Evolutionary conservation across 2,329 filamentous ascomycete species (phyloP).

Genomic region (Talaromyces sp.): DNA sequence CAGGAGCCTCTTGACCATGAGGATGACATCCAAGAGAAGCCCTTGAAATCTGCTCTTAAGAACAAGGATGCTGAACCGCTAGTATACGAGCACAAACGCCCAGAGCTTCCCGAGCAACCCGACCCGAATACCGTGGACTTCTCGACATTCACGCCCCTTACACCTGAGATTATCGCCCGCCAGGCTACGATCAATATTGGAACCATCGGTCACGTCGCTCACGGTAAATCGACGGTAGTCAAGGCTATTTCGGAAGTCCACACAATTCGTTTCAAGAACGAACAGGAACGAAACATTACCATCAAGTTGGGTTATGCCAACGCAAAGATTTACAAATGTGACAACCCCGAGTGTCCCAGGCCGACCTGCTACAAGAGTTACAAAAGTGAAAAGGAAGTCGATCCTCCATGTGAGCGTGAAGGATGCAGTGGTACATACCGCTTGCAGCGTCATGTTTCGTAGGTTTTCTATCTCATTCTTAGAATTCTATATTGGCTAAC

Average conservation of each 20-base stretch:
- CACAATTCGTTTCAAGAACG: conserved; percentile 99
- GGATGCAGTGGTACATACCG: conserved; percentile 85
- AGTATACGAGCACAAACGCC: conserved; percentile 55
- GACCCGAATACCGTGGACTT: conserved; percentile 86
- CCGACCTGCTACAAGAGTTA: conserved; percentile 95
- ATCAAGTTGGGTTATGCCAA: conserved; percentile 99
- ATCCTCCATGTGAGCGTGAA: conserved; percentile 90
- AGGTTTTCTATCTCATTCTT: conserved; percentile 39
- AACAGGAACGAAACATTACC: conserved; percentile 97
- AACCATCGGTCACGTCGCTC: conserved; percentile 96
- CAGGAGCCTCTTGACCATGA: conserved; percentile 63
- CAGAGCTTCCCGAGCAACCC: conserved; percentile 79
- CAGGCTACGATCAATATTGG: conserved; percentile 99
- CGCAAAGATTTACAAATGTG: conserved; percentile 98
- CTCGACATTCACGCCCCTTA: conserved; percentile 71
- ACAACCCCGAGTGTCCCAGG: conserved; percentile 82
- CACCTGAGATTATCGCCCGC: conserved; percentile 92
- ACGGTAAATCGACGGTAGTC: conserved; percentile 97
- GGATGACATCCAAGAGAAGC: conserved; percentile 55
- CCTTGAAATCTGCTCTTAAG: conserved; percentile 81
- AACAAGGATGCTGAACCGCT: conserved; percentile 52
- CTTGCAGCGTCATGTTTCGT: conserved; percentile 87
- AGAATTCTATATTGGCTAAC: conserved; percentile 3
- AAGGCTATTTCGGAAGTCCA: conserved; percentile 99
- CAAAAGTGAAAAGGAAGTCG: conserved; percentile 98